Base-by-base conservation (phyloP, 768 basidiomycete species). In the Boletus fagicola region DNA sequence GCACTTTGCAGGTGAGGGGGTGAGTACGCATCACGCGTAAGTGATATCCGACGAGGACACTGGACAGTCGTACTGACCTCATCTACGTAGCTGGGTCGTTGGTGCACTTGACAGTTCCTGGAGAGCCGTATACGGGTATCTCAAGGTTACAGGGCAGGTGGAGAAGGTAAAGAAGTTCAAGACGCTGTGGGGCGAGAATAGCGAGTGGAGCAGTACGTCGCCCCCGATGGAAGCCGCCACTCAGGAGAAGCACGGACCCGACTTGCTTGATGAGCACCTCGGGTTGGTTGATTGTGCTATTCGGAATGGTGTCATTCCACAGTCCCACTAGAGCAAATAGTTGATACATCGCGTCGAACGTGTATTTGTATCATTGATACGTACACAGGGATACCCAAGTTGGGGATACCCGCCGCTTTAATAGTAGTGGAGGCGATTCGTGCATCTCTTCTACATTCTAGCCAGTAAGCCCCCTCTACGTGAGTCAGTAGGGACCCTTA, bases 61-160 rank as follows among this genome's bases (percentile, higher is more conserved):
- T 8, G 20, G 2, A 22, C 0, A 20, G 12, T 20, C 2, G 10
- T 16, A 13, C 18, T 53, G 30, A 62, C 8, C 15, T 5, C 16
- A 22, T 31, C 11, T 20, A 7, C 4, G 16, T 45, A 74, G 73
- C 6, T 78, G 76, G 74, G 67, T 77, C 10, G 71, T 68, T 16
- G 76, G 78, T 11, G 76, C 51, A 61, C 64, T 78, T 4, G 72
- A 76, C 48, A 71, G 73, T 24, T 69, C 72, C 5, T 74, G 72
- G 70, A 65, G 70, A 13, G 73, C 72, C 0, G 72, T 76, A 7
- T 52, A 68, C 28, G 59, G 66, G 20, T 69, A 69, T 35, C 59
- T 69, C 24, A 48, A 56, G 6, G 20, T 61, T 48, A 52, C 56
- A 52, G 31, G 22, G 11, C 59, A 68, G 20, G 6, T 22, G 15